Base-by-base conservation (phyloP, 176 grass and related monocot genomes). In the Sorghum bicolor region DNA sequence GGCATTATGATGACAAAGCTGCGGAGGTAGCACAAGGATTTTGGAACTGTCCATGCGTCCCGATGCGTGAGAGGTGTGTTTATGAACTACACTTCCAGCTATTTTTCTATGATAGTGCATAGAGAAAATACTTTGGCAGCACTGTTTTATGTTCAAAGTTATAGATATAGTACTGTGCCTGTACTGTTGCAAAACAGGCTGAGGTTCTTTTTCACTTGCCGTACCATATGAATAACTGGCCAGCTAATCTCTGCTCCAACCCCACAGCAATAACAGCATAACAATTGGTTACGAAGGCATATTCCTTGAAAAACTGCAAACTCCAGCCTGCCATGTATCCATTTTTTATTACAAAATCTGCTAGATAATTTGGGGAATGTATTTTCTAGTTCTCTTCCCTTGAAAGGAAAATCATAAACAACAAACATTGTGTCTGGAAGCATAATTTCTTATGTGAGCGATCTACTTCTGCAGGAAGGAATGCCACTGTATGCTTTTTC, bases 1-100 rank as follows among this genome's bases (percentile, higher is more conserved):
- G 96, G 88, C 93, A 98, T 94, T 98, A 98, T 71, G 96, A 98
- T 66, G 96, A 98, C 89, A 98, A 98, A 87, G 82, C 92, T 58
- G 93, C 96, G 31, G 96, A 98, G 86, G 93, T 43, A 69, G 91
- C 88, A 9, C 96, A 98, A 79, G 96, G 96, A 86, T 98, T 92
- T 91, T 98, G 96, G 96, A 98, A 98, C 73, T 98, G 96, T 65
- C 96, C 96, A 53, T 98, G 96, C 2, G 96, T 98, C 30, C 96
- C 96, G 52, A 98, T 98, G 96, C 85, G 96, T 31, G 96, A 98
- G 47, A 98, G 96, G 93, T 98, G 1, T 84, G 26, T 43, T 58
- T n/a, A 1, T 47, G 14, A 44, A 24, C 17, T 69, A 66, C 41
- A 24, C 7, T 33, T 33, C 75, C 29, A 25, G 50, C 11, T 32